Conservation (phyloP, 2,329 filamentous ascomycete species). For the Ilyonectria destructans region DNA sequence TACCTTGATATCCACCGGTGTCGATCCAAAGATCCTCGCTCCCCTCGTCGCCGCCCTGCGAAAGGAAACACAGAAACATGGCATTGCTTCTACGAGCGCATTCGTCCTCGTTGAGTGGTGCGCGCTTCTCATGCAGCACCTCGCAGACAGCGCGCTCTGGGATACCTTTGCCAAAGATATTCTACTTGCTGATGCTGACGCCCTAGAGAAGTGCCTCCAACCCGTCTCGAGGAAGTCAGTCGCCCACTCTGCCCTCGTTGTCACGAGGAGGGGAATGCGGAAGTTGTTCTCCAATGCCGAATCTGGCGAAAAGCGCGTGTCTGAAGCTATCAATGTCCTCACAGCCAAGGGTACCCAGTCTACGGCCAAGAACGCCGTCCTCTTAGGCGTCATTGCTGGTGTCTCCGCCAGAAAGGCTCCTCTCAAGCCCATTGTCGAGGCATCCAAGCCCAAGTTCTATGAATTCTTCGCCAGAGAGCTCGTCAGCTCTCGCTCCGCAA, state of each 20-base stretch:
- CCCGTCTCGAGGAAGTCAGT: slow-evolving; percentile 76
- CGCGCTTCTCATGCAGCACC: slow-evolving; percentile 82
- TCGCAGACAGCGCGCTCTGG: slow-evolving; percentile 76
- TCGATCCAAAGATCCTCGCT: slow-evolving; percentile 71
- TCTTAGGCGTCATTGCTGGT: slow-evolving; percentile 90
- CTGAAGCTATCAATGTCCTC: slow-evolving; percentile 76
- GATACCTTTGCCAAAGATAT: slow-evolving; percentile 77
- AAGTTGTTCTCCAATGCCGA: slow-evolving; percentile 76
- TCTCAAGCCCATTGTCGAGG: slow-evolving; percentile 74
- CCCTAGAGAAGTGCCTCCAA: slow-evolving; percentile 84
- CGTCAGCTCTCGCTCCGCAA: slow-evolving; percentile 80
- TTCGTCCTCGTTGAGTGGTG: slow-evolving; percentile 96
- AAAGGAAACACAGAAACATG: slow-evolving; percentile 81
- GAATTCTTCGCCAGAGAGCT: slow-evolving; percentile 90
- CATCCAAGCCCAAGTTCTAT: slow-evolving; percentile 80
- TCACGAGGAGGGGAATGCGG: slow-evolving; percentile 86
- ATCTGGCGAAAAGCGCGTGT: slow-evolving; percentile 72
- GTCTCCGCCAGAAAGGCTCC: slow-evolving; percentile 82
- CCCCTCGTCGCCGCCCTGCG: slow-evolving; percentile 79
- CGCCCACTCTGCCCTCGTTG: slow-evolving; percentile 80
- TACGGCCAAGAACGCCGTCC: slow-evolving; percentile 79
- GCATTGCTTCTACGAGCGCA: slow-evolving; percentile 84
- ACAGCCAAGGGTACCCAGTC: slow-evolving; percentile 78
- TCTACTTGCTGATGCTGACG: slow-evolving; percentile 78
- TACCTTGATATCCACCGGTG: slow-evolving; percentile 73